Evolutionary conservation across 2,329 filamentous ascomycete genomes (phyloP).

Genomic region (Aspergillus oerlinghausenensis): DNA sequence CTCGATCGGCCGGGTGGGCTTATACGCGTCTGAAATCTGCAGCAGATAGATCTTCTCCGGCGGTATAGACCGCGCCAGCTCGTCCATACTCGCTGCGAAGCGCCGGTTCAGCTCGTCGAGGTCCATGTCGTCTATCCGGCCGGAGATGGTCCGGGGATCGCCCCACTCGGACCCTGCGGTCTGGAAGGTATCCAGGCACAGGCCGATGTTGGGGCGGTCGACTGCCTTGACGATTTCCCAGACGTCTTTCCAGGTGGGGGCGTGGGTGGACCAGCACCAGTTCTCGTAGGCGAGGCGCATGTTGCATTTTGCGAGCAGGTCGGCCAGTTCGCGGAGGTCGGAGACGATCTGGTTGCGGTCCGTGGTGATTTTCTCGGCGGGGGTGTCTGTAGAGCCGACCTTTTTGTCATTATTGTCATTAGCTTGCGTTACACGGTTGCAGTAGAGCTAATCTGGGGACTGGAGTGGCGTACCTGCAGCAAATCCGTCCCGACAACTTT

Average conservation of each 20-base stretch:
- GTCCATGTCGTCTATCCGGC: constrained; percentile 49
- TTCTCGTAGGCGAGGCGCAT: constrained; percentile 71
- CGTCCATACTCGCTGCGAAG: constrained; percentile 53
- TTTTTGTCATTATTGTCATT: constrained; percentile 14
- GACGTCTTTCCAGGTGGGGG: constrained; percentile 63
- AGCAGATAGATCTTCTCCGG: constrained; percentile 68
- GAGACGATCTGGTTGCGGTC: constrained; percentile 50
- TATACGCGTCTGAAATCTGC: constrained; percentile 72
- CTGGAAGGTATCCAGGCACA: constrained; percentile 77
- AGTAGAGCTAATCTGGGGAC: too few relatives aligned
- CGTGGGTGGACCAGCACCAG: constrained; percentile 74
- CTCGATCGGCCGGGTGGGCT: constrained; percentile 52
- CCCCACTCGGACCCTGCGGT: constrained; percentile 68
- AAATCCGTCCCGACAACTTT: constrained; percentile 63
- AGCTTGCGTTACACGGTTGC: background rate
- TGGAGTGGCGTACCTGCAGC: constrained; percentile 53
- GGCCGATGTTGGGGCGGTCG: constrained; percentile 61
- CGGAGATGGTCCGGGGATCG: constrained; percentile 62
- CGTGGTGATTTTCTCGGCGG: constrained; percentile 48
- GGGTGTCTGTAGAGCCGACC: constrained; percentile 62
- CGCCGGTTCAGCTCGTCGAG: constrained; percentile 45
- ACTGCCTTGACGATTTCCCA: constrained; percentile 64
- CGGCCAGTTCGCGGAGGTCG: constrained; percentile 61
- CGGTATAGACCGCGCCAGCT: constrained; percentile 56
- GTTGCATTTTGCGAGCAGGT: constrained; percentile 54